phyloP scores from a whole-genome alignment of 2,329 filamentous ascomycete species.

The Huntiella bhutanensis region DNA sequence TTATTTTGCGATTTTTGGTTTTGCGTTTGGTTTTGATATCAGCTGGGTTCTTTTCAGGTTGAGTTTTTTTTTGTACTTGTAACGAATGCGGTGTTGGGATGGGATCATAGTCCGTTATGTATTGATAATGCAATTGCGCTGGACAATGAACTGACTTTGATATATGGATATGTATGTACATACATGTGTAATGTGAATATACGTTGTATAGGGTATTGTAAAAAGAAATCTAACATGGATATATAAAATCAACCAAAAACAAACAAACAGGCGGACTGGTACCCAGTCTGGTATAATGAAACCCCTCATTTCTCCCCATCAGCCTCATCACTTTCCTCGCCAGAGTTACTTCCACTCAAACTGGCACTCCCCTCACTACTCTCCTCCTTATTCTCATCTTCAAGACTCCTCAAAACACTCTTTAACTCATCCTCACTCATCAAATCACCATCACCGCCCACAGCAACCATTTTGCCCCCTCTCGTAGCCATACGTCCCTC shows the following conservation, averaged over 20 bases:
- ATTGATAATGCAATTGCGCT: not conserved
- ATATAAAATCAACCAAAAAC: not conserved
- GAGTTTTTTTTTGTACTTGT: not conserved
- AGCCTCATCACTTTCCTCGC: not conserved
- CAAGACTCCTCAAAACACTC: constrained; percentile 22
- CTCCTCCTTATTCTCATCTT: constrained; percentile 14
- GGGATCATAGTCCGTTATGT: not conserved
- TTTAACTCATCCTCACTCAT: constrained; percentile 42
- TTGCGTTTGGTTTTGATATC: not conserved
- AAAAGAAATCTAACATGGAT: not conserved
- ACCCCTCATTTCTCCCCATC: not conserved
- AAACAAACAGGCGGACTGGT: not conserved
- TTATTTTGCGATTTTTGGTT: too few species aligned
- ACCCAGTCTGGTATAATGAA: not conserved
- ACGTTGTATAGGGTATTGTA: not conserved
- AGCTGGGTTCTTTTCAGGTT: too few species aligned
- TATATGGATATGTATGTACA: too few species aligned
- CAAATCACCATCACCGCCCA: constrained; percentile 28
- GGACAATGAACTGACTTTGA: not conserved
- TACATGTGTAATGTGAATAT: too few species aligned
- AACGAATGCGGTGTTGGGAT: not conserved
- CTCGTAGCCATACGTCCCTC: constrained; percentile 35
- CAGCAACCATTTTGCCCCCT: constrained; percentile 30
- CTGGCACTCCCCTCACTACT: constrained; percentile 1
- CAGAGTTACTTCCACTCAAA: not conserved